phyloP scores from a whole-genome alignment of 345 rosid species.

The Garcia nutans region DNA sequence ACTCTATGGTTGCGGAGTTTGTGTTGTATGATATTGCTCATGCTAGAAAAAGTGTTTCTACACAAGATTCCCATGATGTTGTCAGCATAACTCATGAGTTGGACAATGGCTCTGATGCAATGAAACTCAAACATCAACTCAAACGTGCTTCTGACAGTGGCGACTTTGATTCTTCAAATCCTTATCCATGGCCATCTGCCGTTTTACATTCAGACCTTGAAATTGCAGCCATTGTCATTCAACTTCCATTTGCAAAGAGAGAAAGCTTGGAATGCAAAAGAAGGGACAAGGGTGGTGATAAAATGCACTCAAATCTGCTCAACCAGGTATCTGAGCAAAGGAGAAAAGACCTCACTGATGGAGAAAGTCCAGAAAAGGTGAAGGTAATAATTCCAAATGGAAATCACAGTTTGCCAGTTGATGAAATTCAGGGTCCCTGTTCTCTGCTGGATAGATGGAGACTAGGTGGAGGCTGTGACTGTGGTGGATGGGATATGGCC shows the following conservation, averaged over 20 bases:
- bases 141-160: conserved; percentile 36
- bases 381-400: conserved; percentile 77
- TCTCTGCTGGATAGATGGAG: conserved; percentile 88
- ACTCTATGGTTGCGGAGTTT: conserved; percentile 70
- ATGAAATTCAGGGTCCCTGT: conserved; percentile 59
- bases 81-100: conserved; percentile 32
- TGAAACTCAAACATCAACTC: conserved; percentile 38
- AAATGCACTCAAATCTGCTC: conserved; percentile 36
- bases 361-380: conserved; percentile 36
- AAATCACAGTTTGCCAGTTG: conserved; percentile 69
- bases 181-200: conserved; percentile 38
- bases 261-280: conserved; percentile 63
- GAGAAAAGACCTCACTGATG: conserved; percentile 26
- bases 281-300: conserved; percentile 33
- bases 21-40: conserved; percentile 67
- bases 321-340: conserved; percentile 38
- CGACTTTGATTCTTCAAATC: conserved; percentile 37
- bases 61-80: conserved; percentile 36
- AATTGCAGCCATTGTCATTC: conserved; percentile 66
- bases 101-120: conserved; percentile 30
- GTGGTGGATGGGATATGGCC: conserved; percentile 99
- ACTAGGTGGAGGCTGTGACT: conserved; percentile 90
- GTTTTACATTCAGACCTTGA: conserved; percentile 63
- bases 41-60: conserved; percentile 39
- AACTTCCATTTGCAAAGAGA: conserved; percentile 65